Percentiles rank a stretch among this genome's conserved stretches.
Evolutionary conservation across 148 eudicot species (phyloP).

Genomic region (Vaccinium vitisidaea): DNA sequence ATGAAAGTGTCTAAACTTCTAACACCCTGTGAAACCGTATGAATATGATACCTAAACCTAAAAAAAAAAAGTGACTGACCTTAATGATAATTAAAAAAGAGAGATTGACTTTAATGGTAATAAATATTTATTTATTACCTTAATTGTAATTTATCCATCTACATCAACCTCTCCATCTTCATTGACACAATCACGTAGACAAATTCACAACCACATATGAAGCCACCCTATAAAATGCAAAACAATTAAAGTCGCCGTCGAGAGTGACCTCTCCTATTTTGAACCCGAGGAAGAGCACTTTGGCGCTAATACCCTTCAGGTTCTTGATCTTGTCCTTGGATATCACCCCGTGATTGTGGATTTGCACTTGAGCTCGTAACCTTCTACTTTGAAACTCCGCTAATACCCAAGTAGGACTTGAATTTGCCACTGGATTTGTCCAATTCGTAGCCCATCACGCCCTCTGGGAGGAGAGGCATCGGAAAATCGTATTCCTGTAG

Average conservation of each 20-base stretch:
- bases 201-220: constrained; percentile 57
- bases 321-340: constrained; percentile 25
- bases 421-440: constrained; percentile 39
- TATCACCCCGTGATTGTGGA: constrained; percentile 38
- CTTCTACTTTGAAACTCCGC: constrained; percentile 29
- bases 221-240: constrained; percentile 48
- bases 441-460: constrained; percentile 36
- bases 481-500: constrained; percentile 42
- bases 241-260: too few relatives aligned
- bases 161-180: too few relatives aligned
- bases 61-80: too few relatives aligned
- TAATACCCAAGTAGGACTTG: constrained; percentile 26
- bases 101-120: too few relatives aligned
- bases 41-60: too few relatives aligned
- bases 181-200: not conserved
- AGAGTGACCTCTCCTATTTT: constrained; percentile 31
- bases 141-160: too few relatives aligned
- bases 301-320: constrained; percentile 41
- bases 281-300: constrained; percentile 39
- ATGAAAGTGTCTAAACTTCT: too few relatives aligned
- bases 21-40: too few relatives aligned
- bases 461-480: constrained; percentile 45
- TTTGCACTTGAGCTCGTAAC: constrained; percentile 44
- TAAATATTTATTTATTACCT: too few relatives aligned
- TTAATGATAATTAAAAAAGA: too few relatives aligned